A percentile compares a stretch with the other conserved stretches of the same genome.
Evolutionary conservation across 2,329 filamentous ascomycete species (phyloP).

Genomic region (Microdochium nivale): DNA sequence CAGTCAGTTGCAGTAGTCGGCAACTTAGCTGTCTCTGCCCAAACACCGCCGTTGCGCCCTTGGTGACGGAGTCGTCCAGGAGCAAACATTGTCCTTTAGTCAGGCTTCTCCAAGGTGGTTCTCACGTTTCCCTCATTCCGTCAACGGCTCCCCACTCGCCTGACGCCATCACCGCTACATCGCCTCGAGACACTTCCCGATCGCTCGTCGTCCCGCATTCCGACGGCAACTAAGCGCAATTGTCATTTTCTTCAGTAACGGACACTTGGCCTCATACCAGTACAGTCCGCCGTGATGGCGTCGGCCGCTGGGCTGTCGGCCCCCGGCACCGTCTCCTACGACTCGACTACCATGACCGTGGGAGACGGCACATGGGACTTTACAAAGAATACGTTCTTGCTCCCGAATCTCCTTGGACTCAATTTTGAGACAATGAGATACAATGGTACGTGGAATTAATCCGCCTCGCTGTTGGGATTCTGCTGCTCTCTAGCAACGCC

Average conservation of each 20-base stretch:
- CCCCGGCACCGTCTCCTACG: constrained; percentile 64
- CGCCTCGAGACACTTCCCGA: neutral
- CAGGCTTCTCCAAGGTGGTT: neutral
- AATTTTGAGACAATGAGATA: constrained; percentile 79
- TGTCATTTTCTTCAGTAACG: neutral
- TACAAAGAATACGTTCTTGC: constrained; percentile 64
- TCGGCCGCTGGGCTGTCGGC: constrained; percentile 54
- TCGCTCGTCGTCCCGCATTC: neutral
- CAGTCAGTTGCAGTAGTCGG: neutral
- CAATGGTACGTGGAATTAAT: constrained; percentile 51
- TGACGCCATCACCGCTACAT: neutral
- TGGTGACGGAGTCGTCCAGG: neutral
- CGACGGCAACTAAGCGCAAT: neutral
- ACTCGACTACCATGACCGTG: constrained; percentile 65
- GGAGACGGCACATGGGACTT: constrained; percentile 82
- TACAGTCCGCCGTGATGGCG: constrained; percentile 45
- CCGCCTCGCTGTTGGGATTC: neutral
- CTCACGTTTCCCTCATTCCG: neutral
- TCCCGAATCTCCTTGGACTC: constrained; percentile 67
- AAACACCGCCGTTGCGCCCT: neutral
- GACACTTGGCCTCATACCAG: neutral
- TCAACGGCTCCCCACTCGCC: neutral
- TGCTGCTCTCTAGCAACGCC: neutral
- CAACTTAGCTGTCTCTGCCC: neutral
- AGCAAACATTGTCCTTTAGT: neutral